Percentiles rank a stretch among this genome's conserved stretches.
These are phyloP conservation scores for Bromus sterilis DNA, from an alignment of 176 grass and related monocot species.

Conservation along the genomic window DNA sequence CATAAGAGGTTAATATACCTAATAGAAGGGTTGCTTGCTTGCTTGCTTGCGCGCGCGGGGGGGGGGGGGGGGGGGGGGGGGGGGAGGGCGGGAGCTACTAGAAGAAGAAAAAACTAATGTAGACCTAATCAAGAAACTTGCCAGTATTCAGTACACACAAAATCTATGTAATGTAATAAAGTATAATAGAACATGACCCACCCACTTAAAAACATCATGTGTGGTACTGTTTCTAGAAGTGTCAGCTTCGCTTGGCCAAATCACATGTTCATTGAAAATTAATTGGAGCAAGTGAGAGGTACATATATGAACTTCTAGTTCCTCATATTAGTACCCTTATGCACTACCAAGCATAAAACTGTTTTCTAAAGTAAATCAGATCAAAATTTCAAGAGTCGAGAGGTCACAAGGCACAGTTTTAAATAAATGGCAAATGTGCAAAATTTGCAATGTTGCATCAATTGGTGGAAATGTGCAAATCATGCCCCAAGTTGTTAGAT, in stretches of 20 bases:
- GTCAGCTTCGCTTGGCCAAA: neutral
- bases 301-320: conserved; percentile 1
- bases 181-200: neutral
- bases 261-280: neutral
- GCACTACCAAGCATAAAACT: neutral
- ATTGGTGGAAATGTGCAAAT: neutral
- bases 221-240: neutral
- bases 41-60: too few species aligned
- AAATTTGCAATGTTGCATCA: neutral
- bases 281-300: neutral
- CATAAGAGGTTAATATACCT: neutral
- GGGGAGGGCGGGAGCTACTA: too few species aligned
- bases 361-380: neutral
- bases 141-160: neutral
- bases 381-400: neutral
- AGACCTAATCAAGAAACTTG: neutral
- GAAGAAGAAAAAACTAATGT: neutral
- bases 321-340: neutral
- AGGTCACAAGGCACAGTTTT: neutral
- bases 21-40: neutral
- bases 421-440: neutral
- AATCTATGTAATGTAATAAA: neutral
- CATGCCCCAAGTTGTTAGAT: neutral
- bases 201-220: neutral
- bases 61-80: too few species aligned